Conservation (phyloP, 169 alveolate genomes). For the Eimeria mitis region DNA sequence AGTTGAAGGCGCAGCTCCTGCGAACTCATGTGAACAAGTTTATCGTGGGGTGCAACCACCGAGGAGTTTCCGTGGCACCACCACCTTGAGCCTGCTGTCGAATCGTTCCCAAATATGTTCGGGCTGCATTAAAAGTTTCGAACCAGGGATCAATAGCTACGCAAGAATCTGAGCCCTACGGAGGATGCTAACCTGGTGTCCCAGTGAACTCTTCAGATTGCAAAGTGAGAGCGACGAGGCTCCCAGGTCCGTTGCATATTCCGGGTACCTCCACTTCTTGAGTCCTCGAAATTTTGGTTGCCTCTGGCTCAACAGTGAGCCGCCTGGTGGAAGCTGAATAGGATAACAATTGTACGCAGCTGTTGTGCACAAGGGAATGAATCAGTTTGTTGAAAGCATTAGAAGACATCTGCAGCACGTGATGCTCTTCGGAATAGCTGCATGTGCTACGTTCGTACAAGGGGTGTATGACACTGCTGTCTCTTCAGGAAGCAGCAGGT, state of each 20-base stretch:
- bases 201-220: constrained; percentile 23
- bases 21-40: not conserved
- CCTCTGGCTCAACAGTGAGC: constrained; percentile 35
- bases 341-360: not conserved
- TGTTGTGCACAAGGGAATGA: not conserved
- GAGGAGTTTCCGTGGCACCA: not conserved
- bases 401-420: not conserved
- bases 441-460: not conserved
- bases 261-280: not conserved
- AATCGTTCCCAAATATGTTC: too few relatives aligned
- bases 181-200: not conserved
- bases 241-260: constrained; percentile 32
- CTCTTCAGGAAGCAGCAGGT: constrained; percentile 39
- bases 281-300: not conserved
- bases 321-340: constrained; percentile 45
- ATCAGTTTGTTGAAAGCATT: too few relatives aligned
- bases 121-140: not conserved
- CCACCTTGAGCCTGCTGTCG: not conserved
- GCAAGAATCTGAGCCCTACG: not conserved
- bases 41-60: not conserved
- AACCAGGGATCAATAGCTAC: not conserved
- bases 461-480: not conserved
- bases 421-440: not conserved
- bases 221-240: constrained; percentile 12
- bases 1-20: constrained; percentile 26